These are phyloP conservation scores for Zygotorulaspora sp. DNA, from an alignment of 805 yeast species.

Conservation along the genomic window DNA sequence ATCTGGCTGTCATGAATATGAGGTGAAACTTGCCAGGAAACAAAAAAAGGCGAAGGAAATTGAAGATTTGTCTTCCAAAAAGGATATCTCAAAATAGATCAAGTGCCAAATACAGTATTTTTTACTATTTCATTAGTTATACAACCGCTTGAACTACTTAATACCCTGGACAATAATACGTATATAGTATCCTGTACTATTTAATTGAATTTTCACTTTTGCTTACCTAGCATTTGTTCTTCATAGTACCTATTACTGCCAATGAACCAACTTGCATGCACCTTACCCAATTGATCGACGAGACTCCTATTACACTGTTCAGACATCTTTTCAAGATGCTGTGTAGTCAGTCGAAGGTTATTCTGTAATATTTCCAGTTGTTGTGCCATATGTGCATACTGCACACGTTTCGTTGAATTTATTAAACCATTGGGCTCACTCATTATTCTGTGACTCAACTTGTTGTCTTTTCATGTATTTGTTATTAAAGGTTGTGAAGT, in stretches of 20 bases:
- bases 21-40: slow-evolving; percentile 61
- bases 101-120: slow-evolving; percentile 1
- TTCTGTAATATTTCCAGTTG: slow-evolving; percentile 27
- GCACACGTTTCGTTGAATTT: slow-evolving; percentile 30
- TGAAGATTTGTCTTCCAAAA: slow-evolving; percentile 16
- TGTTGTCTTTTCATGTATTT: too few species aligned
- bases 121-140: too few species aligned
- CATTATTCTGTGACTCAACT: neutral
- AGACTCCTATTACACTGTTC: slow-evolving; percentile 31
- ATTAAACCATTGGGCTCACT: slow-evolving; percentile 8
- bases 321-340: slow-evolving; percentile 30
- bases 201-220: slow-evolving; percentile 9
- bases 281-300: slow-evolving; percentile 32
- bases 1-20: slow-evolving; percentile 97
- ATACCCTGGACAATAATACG: neutral
- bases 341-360: slow-evolving; percentile 26
- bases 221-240: slow-evolving; percentile 24
- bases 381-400: slow-evolving; percentile 31
- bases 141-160: neutral
- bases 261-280: slow-evolving; percentile 33
- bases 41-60: slow-evolving; percentile 25
- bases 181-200: slow-evolving; percentile 1
- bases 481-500: too few species aligned
- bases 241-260: slow-evolving; percentile 30
- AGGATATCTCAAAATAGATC: slow-evolving; percentile 8